A percentile compares a stretch with the other conserved stretches of the same genome.
Evolutionary conservation across 352 stramenopile genomes (phyloP).

Genomic region (Pythium brachiatum): DNA sequence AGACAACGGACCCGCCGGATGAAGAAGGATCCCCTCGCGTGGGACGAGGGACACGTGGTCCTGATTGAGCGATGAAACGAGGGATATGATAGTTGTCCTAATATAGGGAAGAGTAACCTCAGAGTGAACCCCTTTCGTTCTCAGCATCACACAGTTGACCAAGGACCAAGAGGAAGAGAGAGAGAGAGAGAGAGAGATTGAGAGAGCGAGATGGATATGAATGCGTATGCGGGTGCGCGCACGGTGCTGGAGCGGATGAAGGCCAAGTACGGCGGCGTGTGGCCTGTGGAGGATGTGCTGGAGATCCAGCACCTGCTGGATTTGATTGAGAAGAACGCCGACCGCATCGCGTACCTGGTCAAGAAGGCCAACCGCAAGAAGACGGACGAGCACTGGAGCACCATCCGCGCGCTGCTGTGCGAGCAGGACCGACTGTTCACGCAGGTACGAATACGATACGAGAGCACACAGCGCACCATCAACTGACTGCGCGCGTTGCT

Average conservation of each 20-base stretch:
- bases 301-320: constrained; percentile 65
- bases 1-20: background rate
- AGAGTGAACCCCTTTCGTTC: background rate
- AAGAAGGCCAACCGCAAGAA: constrained; percentile 31
- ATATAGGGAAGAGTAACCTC: background rate
- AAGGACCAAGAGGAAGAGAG: background rate
- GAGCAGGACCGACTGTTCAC: constrained; percentile 44
- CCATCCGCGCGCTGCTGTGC: constrained; percentile 48
- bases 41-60: background rate
- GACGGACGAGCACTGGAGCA: constrained; percentile 9
- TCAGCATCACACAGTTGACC: too few relatives aligned
- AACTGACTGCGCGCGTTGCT: background rate
- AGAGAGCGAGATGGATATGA: constrained; percentile 3
- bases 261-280: constrained; percentile 5
- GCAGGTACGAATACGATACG: constrained; percentile 26
- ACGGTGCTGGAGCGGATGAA: constrained; percentile 20
- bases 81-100: constrained; percentile 7
- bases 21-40: constrained; percentile 12
- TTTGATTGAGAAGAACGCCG: constrained; percentile 63
- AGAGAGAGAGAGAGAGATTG: too few relatives aligned
- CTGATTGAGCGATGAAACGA: constrained; percentile 1
- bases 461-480: too few relatives aligned
- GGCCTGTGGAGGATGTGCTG: constrained; percentile 46
- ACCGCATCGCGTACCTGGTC: constrained; percentile 62
- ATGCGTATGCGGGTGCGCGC: constrained; percentile 11